Percentiles rank a stretch among this genome's conserved stretches.
phyloP scores from a whole-genome alignment of 2,329 filamentous ascomycete genomes.

The Microsporum audouinii region DNA sequence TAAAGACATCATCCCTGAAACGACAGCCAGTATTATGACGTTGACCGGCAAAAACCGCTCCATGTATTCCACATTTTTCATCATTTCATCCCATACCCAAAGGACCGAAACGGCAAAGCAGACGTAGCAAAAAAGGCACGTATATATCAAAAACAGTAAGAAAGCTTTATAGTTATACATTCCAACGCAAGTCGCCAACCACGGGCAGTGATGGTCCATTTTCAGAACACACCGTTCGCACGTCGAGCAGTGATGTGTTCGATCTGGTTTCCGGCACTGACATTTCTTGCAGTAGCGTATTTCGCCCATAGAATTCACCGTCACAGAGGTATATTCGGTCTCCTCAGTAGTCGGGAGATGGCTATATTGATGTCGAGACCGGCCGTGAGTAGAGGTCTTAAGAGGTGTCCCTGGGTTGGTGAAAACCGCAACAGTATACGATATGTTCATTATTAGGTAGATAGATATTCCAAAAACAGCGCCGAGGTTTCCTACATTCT shows the following conservation, averaged over 20 bases:
- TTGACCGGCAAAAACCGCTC: slow-evolving; percentile 79
- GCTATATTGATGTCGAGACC: slow-evolving; percentile 48
- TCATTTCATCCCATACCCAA: slow-evolving; percentile 79
- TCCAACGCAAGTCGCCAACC: slow-evolving; percentile 91
- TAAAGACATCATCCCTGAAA: slow-evolving; percentile 81
- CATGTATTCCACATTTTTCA: slow-evolving; percentile 56
- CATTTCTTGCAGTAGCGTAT: slow-evolving; percentile 95
- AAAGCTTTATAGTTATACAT: slow-evolving; percentile 94
- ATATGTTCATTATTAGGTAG: slow-evolving; percentile 72
- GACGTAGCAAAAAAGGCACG: slow-evolving; percentile 71
- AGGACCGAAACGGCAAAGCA: slow-evolving; percentile 62
- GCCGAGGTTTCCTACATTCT: slow-evolving; percentile 19
- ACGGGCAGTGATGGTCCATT: slow-evolving; percentile 99
- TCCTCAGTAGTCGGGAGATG: slow-evolving; percentile 64
- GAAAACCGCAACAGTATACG: slow-evolving; percentile 87
- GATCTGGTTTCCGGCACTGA: slow-evolving; percentile 84
- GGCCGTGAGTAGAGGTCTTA: slow-evolving; percentile 13
- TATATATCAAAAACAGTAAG: slow-evolving; percentile 81
- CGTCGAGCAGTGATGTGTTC: slow-evolving; percentile 91
- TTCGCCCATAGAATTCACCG: slow-evolving; percentile 82
- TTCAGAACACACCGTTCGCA: slow-evolving; percentile 91
- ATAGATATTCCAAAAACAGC: slow-evolving; percentile 52
- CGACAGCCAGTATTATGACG: slow-evolving; percentile 74
- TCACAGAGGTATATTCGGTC: slow-evolving; percentile 60
- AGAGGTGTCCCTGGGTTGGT: slow-evolving; percentile 67